Conservation (phyloP, 2,329 filamentous ascomycete species). For the Trichoderma asperellum region DNA sequence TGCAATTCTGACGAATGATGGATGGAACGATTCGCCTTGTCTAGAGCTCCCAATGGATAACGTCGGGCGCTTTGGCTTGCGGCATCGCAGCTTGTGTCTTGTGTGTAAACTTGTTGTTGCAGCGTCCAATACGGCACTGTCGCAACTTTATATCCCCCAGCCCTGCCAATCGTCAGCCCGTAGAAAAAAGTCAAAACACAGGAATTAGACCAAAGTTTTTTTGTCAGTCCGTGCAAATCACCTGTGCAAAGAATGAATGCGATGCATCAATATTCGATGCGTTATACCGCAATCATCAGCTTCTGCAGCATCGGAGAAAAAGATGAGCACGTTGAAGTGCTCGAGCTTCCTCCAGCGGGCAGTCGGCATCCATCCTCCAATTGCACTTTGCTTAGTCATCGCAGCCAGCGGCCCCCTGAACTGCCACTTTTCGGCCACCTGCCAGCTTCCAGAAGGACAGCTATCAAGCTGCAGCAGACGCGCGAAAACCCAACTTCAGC, state of each 20-base stretch:
- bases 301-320: not conserved
- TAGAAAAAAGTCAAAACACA: not conserved
- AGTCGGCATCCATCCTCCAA: not conserved
- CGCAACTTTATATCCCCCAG: slow-evolving; percentile 8
- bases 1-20: too few species aligned
- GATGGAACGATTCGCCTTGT: not conserved
- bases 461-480: slow-evolving; percentile 26
- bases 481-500: slow-evolving; percentile 34
- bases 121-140: not conserved
- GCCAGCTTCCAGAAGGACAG: slow-evolving; percentile 25
- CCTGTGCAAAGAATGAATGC: not conserved
- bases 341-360: not conserved
- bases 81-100: not conserved
- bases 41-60: not conserved
- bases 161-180: slow-evolving; percentile 6
- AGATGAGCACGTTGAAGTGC: not conserved
- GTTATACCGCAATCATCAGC: not conserved
- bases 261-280: not conserved
- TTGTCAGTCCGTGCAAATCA: not conserved
- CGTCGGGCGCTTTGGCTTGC: not conserved
- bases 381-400: slow-evolving; percentile 25
- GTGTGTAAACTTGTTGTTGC: not conserved
- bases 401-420: slow-evolving; percentile 6
- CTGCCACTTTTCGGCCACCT: slow-evolving; percentile 18
- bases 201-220: not conserved